These are phyloP conservation scores for Bacterosira constricta DNA, from an alignment of 108 stramenopile species.

Conservation along the genomic window DNA sequence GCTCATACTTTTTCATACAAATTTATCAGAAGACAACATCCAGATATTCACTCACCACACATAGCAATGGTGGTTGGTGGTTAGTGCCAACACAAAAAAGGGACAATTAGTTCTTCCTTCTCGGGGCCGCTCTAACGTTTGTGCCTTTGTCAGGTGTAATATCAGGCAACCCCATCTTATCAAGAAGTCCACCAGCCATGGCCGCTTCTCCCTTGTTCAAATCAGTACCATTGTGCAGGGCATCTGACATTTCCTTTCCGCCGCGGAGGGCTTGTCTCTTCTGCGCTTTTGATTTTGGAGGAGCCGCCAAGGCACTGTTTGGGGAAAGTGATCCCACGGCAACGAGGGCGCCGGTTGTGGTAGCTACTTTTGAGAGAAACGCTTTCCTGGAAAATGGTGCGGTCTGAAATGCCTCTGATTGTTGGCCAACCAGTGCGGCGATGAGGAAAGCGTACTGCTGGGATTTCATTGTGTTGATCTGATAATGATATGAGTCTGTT, in stretches of 20 bases:
- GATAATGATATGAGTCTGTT: too few species aligned
- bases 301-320: not conserved
- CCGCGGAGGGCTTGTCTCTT: constrained; percentile 21
- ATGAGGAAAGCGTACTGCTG: not conserved
- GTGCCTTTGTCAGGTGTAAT: constrained; percentile 20
- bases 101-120: constrained; percentile 16
- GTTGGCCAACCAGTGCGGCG: not conserved
- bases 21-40: too few species aligned
- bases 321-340: not conserved
- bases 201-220: constrained; percentile 12
- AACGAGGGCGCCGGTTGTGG: not conserved
- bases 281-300: not conserved
- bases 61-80: too few species aligned
- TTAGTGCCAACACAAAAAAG: too few species aligned
- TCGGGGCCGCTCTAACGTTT: constrained; percentile 7
- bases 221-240: constrained; percentile 35
- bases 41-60: too few species aligned
- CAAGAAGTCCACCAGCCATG: constrained; percentile 15
- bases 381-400: not conserved
- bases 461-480: not conserved
- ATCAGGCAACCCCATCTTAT: constrained; percentile 31
- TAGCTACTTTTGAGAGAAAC: not conserved
- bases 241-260: constrained; percentile 22
- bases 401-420: not conserved
- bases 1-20: too few species aligned